Conservation (phyloP, 345 rosid species). For the Cardiospermum halicacabum region DNA sequence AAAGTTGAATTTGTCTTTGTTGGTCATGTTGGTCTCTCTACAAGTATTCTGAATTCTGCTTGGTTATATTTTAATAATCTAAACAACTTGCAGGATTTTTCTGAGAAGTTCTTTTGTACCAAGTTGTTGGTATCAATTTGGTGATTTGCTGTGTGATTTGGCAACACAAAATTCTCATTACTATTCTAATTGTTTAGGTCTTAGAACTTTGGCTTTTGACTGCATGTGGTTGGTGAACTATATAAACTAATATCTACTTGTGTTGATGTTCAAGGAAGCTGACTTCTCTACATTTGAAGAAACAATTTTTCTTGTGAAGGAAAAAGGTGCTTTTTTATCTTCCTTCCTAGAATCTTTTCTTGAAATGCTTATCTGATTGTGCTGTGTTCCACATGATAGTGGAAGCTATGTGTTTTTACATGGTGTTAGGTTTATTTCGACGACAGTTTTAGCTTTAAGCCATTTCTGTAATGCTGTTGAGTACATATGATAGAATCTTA, state of each 20-base stretch:
- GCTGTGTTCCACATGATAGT: too few species aligned
- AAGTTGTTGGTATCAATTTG: neutral
- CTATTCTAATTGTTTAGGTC: neutral
- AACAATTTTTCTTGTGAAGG: too few species aligned
- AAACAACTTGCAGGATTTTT: neutral
- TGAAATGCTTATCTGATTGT: neutral
- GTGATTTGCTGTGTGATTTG: neutral
- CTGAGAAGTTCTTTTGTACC: neutral
- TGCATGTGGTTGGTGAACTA: neutral
- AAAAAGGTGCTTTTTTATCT: neutral
- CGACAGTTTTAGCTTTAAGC: too few species aligned
- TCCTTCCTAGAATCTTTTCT: neutral
- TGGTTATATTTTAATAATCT: too few species aligned
- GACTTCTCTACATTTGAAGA: too few species aligned
- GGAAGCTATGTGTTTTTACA: too few species aligned
- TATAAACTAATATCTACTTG: neutral
- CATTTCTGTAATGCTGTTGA: too few species aligned
- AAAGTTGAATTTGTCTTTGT: neutral
- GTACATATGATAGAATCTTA: too few species aligned
- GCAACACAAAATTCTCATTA: neutral
- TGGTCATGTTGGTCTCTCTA: neutral
- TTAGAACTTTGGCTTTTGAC: neutral
- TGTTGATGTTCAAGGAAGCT: neutral
- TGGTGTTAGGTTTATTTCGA: too few species aligned
- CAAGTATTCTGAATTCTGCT: too few species aligned